Conservation (phyloP, 179 eudicot species). For the Beta macrorhiza region DNA sequence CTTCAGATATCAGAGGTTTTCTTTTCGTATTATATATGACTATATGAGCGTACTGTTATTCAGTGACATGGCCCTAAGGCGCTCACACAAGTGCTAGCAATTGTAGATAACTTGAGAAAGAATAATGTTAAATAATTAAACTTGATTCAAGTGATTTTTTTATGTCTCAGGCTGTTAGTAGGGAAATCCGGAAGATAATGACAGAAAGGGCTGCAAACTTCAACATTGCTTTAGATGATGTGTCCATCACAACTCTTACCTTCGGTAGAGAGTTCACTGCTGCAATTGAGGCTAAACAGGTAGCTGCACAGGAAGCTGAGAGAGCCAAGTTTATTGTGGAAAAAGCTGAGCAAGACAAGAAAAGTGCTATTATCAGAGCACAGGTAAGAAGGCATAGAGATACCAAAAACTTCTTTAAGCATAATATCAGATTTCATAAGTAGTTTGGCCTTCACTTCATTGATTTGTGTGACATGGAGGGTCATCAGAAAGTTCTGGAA, state of each 20-base stretch:
- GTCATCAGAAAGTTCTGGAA: too few relatives aligned
- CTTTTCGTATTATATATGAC: background rate
- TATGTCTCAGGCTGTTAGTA: slow-evolving; percentile 32
- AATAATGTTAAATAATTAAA: too few relatives aligned
- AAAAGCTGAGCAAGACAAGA: slow-evolving; percentile 51
- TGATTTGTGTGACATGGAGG: too few relatives aligned
- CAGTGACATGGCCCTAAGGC: too few relatives aligned
- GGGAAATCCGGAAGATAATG: slow-evolving; percentile 43
- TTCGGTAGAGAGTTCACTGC: slow-evolving; percentile 69
- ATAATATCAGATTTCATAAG: background rate
- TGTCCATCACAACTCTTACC: slow-evolving; percentile 62
- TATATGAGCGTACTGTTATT: too few relatives aligned
- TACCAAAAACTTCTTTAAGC: background rate
- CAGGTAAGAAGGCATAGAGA: slow-evolving; percentile 31
- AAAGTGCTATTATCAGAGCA: slow-evolving; percentile 49
- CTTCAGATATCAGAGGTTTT: background rate
- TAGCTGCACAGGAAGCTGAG: slow-evolving; percentile 60
- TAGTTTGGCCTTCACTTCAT: background rate
- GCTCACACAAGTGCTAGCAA: too few relatives aligned
- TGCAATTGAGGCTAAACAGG: slow-evolving; percentile 83
- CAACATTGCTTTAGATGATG: slow-evolving; percentile 79
- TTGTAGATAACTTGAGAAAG: too few relatives aligned
- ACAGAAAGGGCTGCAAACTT: slow-evolving; percentile 60
- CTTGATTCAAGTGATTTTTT: background rate
- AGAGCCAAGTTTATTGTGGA: slow-evolving; percentile 50